phyloP scores from a whole-genome alignment of 352 stramenopile genomes.

The Pythium rhizo-oryzae region DNA sequence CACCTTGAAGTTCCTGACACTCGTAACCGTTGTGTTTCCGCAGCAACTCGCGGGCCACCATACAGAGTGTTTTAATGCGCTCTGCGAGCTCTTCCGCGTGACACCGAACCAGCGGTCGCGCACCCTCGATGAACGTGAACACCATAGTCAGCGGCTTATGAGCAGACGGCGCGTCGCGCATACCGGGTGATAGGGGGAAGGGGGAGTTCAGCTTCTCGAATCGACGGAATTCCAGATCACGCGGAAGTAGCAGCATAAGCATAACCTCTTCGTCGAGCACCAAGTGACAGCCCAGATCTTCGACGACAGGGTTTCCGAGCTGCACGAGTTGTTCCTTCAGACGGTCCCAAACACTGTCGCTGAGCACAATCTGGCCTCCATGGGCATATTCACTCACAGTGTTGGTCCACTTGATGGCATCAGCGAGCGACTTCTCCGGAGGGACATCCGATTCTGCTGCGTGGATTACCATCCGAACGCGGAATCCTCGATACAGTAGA shows the following conservation, averaged over 20 bases:
- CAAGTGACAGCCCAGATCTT: constrained; percentile 78
- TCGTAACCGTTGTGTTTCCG: constrained; percentile 88
- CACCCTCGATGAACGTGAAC: constrained; percentile 90
- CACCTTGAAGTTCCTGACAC: constrained; percentile 86
- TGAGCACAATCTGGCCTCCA: constrained; percentile 84
- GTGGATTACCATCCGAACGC: constrained; percentile 88
- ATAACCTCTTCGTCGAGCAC: constrained; percentile 76
- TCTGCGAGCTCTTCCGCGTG: constrained; percentile 85
- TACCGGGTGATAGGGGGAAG: constrained; percentile 70
- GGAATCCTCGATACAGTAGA: constrained; percentile 82
- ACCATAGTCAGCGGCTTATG: constrained; percentile 86
- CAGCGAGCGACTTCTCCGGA: constrained; percentile 60
- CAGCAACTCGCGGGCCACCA: constrained; percentile 72
- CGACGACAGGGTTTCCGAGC: constrained; percentile 85
- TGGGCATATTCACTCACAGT: constrained; percentile 84
- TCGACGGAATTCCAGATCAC: constrained; percentile 72
- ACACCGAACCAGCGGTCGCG: constrained; percentile 75
- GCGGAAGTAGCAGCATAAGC: constrained; percentile 80
- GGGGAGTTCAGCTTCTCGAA: constrained; percentile 79
- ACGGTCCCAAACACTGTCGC: constrained; percentile 84
- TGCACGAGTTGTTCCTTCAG: constrained; percentile 88
- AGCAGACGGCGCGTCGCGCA: constrained; percentile 82
- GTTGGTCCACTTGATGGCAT: constrained; percentile 86
- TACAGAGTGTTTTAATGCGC: constrained; percentile 85
- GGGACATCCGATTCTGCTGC: constrained; percentile 57